A percentile compares a stretch with the other conserved stretches of the same genome.
These are phyloP conservation scores for Tilletia caries DNA, from an alignment of 1,284 basidiomycete species.

Conservation along the genomic window DNA sequence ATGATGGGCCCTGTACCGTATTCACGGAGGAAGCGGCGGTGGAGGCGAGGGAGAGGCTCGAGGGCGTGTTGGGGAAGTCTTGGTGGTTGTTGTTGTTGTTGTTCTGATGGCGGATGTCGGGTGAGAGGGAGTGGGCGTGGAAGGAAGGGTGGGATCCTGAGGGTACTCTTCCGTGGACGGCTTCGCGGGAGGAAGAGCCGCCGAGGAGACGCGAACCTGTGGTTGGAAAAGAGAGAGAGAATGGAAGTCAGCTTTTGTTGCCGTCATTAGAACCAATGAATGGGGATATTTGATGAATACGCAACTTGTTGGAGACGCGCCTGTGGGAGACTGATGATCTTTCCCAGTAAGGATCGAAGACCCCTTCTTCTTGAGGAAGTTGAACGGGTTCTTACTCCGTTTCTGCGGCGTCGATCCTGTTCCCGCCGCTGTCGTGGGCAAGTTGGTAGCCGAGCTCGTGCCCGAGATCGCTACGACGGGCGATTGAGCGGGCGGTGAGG, in stretches of 20 bases:
- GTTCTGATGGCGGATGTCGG: background rate
- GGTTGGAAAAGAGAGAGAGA: too few relatives aligned
- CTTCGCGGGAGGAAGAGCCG: background rate
- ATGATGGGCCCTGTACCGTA: background rate
- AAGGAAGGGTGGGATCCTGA: background rate
- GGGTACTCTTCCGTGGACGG: background rate
- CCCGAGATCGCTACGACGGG: too few relatives aligned
- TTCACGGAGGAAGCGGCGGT: slow-evolving; percentile 24
- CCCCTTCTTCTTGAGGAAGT: slow-evolving; percentile 42
- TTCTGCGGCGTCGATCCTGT: slow-evolving; percentile 16
- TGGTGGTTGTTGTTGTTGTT: background rate
- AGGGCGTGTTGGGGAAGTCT: slow-evolving; percentile 1
- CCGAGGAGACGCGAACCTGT: background rate
- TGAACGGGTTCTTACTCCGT: slow-evolving; percentile 40
- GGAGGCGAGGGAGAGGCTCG: slow-evolving; percentile 26
- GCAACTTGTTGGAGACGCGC: too few relatives aligned
- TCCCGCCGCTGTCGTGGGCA: slow-evolving; percentile 7
- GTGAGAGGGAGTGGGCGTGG: background rate
- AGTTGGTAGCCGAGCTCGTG: slow-evolving; percentile 22
- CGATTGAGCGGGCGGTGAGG: too few relatives aligned
- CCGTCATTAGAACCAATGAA: too few relatives aligned
- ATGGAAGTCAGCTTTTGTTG: too few relatives aligned
- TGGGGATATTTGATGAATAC: too few relatives aligned
- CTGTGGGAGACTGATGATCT: slow-evolving; percentile 3
- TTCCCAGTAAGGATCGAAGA: slow-evolving; percentile 20